Conservation (phyloP, 805 yeast genomes). For the Candida ponderosae region DNA sequence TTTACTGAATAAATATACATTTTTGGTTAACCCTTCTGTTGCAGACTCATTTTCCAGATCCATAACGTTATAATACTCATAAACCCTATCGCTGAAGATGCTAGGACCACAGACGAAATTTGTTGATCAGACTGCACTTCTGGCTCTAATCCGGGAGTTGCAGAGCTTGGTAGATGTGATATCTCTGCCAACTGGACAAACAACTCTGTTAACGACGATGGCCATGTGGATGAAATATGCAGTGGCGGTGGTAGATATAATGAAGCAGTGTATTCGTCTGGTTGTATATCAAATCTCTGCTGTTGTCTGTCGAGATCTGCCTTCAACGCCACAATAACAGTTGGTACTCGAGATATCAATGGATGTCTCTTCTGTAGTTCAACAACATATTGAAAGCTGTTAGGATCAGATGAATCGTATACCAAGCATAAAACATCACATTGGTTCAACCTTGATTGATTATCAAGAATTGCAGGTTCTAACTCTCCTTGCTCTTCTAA, state of each 20-base stretch:
- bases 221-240: conserved; percentile 89
- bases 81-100: conserved; percentile 64
- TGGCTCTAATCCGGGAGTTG: conserved; percentile 73
- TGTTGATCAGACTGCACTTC: conserved; percentile 42
- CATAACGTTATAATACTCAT: conserved; percentile 57
- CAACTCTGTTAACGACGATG: conserved; percentile 74
- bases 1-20: not conserved
- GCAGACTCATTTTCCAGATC: conserved; percentile 39
- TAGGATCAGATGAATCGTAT: conserved; percentile 95
- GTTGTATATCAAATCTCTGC: conserved; percentile 78
- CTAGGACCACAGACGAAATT: conserved; percentile 47
- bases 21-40: not conserved
- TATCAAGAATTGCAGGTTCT: conserved; percentile 75
- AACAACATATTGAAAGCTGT: conserved; percentile 77
- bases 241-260: conserved; percentile 71
- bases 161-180: conserved; percentile 67
- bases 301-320: conserved; percentile 96
- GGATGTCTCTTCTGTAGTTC: conserved; percentile 58
- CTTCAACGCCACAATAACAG: conserved; percentile 83
- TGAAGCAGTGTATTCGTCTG: conserved; percentile 74
- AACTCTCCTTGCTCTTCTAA: conserved; percentile 85
- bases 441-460: conserved; percentile 58
- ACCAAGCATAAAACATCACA: conserved; percentile 89
- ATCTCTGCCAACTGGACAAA: conserved; percentile 85
- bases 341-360: conserved; percentile 59